Evolutionary conservation across 148 eudicot species (phyloP).

Genomic region (Diospyros kaki): DNA sequence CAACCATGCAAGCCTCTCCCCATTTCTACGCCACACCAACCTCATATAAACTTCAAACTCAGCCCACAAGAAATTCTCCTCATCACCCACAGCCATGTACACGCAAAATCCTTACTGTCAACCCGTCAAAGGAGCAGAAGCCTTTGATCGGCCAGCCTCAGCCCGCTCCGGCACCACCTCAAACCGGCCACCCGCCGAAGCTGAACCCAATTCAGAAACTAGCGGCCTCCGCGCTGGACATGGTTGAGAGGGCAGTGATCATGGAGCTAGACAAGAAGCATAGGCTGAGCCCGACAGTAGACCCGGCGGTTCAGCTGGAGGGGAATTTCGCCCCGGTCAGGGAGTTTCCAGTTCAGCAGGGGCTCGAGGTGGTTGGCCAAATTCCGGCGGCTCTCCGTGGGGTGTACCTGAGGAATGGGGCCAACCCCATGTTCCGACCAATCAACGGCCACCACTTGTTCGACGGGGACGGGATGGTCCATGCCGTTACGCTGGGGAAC

Average conservation of each 20-base stretch:
- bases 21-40: not conserved
- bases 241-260: constrained; percentile 26
- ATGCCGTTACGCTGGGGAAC: constrained; percentile 38
- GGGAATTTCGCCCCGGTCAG: constrained; percentile 57
- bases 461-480: constrained; percentile 69
- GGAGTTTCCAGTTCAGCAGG: constrained; percentile 41
- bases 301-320: constrained; percentile 42
- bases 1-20: constrained; percentile 10
- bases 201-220: constrained; percentile 46
- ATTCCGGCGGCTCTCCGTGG: constrained; percentile 38
- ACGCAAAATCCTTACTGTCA: constrained; percentile 8
- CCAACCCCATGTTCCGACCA: constrained; percentile 42
- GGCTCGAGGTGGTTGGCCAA: constrained; percentile 35
- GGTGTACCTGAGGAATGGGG: constrained; percentile 54
- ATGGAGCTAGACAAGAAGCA: constrained; percentile 19
- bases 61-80: not conserved
- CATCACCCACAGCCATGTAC: not conserved
- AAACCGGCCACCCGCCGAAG: not conserved
- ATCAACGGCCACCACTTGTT: constrained; percentile 49
- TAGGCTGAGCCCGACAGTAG: constrained; percentile 21
- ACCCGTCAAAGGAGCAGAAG: constrained; percentile 5
- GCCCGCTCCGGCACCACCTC: not conserved
- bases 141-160: not conserved
- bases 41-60: not conserved
- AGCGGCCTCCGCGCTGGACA: constrained; percentile 33